These are phyloP conservation scores for Nemania sp. DNA, from an alignment of 2,329 filamentous ascomycete species.

Conservation along the genomic window DNA sequence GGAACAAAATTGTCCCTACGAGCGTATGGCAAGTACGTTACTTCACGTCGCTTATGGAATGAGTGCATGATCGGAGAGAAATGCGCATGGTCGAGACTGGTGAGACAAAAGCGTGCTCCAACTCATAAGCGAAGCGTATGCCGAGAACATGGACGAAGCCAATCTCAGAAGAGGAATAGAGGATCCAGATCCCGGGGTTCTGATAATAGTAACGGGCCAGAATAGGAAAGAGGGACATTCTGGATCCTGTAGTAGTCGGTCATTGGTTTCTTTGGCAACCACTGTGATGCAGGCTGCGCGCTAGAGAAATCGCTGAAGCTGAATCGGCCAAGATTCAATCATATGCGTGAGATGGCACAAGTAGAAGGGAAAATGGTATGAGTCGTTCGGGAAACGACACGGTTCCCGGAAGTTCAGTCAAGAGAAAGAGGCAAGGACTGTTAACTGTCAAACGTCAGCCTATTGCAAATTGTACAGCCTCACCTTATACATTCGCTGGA, in stretches of 20 bases:
- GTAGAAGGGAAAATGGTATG: no score
- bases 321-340: conserved; percentile 61
- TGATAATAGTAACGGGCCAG: not conserved
- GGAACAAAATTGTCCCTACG: conserved; percentile 59
- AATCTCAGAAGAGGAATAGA: conserved; percentile 52
- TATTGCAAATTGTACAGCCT: no score
- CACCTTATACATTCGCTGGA: no score
- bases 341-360: no score
- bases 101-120: conserved; percentile 60
- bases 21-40: no score
- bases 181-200: not conserved
- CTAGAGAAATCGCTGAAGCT: conserved; percentile 55
- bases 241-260: conserved; percentile 63
- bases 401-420: no score
- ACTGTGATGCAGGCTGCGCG: not conserved
- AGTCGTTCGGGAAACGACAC: no score
- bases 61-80: no score
- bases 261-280: conserved; percentile 19
- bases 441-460: no score
- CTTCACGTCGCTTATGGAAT: no score
- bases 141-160: conserved; percentile 53
- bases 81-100: conserved; percentile 67
- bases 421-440: no score
- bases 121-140: conserved; percentile 59
- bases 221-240: conserved; percentile 55